phyloP scores from a whole-genome alignment of 2,329 filamentous ascomycete genomes.

The Pyricularia pennisetigena region DNA sequence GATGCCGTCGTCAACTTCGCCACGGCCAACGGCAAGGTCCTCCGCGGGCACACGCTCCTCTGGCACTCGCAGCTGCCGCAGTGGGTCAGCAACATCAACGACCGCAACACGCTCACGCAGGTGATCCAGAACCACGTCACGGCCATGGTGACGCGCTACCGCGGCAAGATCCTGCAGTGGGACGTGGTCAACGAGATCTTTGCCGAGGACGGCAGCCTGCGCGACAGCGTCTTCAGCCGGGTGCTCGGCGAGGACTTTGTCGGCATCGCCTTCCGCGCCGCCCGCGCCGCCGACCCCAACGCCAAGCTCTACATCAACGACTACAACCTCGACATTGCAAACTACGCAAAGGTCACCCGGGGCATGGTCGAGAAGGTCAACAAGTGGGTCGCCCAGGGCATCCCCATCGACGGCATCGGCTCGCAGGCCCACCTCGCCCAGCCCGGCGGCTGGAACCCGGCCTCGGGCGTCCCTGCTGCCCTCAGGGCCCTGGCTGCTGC shows the following conservation, averaged over 20 bases:
- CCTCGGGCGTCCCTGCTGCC: conserved; percentile 20
- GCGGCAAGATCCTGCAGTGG: conserved; percentile 38
- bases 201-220: conserved; percentile 37
- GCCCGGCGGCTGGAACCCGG: conserved; percentile 21
- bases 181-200: conserved; percentile 45
- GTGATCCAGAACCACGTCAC: conserved; percentile 52
- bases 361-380: conserved; percentile 22
- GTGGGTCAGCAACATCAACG: conserved; percentile 41
- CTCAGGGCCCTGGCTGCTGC: conserved; percentile 30
- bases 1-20: conserved; percentile 34
- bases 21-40: conserved; percentile 25
- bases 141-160: conserved; percentile 44
- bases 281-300: conserved; percentile 31
- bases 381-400: conserved; percentile 21
- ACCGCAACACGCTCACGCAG: conserved; percentile 38
- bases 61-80: conserved; percentile 37
- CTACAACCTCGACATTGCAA: conserved; percentile 32
- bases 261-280: conserved; percentile 36
- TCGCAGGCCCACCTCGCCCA: conserved; percentile 36
- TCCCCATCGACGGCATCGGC: conserved; percentile 40
- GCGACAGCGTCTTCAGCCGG: conserved; percentile 33
- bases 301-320: conserved; percentile 43
- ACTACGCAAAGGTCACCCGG: conserved; percentile 19
- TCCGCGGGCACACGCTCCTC: conserved; percentile 45
- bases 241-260: conserved; percentile 40